A percentile compares a stretch with the other conserved stretches of the same genome.
Conservation (phyloP, 2,329 filamentous ascomycete genomes). For the Escovopsis sp. region DNA sequence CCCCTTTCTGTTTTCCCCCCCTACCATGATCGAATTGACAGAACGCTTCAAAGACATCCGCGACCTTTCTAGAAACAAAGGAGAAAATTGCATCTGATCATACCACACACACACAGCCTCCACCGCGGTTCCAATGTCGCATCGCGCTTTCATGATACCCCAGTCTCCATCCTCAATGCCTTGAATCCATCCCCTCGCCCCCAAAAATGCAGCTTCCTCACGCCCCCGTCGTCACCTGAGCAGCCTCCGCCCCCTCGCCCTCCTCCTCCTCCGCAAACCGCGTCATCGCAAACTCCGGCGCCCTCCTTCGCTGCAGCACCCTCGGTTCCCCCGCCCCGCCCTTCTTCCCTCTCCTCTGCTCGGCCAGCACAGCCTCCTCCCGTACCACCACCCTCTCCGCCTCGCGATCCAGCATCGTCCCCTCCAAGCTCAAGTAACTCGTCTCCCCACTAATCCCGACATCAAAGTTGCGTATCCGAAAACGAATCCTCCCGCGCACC, state of each 20-base stretch:
- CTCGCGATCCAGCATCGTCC: conserved; percentile 60
- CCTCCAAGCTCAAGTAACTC: conserved; percentile 73
- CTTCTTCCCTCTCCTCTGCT: conserved; percentile 21
- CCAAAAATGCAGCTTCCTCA: too few species aligned
- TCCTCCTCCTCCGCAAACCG: conserved; percentile 33
- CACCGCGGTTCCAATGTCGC: too few species aligned
- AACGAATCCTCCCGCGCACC: conserved; percentile 55
- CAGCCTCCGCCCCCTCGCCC: conserved; percentile 18
- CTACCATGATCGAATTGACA: too few species aligned
- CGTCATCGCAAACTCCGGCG: conserved; percentile 42
- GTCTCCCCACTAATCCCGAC: conserved; percentile 58
- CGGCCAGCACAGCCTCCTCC: conserved; percentile 28
- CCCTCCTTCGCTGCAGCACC: conserved; percentile 18
- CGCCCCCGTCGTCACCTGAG: conserved; percentile 11
- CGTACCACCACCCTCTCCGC: conserved; percentile 43
- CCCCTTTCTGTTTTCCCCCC: too few species aligned
- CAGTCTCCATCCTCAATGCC: too few species aligned
- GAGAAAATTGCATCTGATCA: too few species aligned
- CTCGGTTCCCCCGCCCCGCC: conserved; percentile 12
- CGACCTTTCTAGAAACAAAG: too few species aligned
- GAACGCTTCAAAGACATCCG: too few species aligned
- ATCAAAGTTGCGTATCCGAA: conserved; percentile 75
- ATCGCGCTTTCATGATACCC: too few species aligned
- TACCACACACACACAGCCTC: too few species aligned
- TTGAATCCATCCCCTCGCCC: too few species aligned